Evolutionary conservation across 1,284 basidiomycete species (phyloP).

Genomic region (Microbotryum scabiosae): DNA sequence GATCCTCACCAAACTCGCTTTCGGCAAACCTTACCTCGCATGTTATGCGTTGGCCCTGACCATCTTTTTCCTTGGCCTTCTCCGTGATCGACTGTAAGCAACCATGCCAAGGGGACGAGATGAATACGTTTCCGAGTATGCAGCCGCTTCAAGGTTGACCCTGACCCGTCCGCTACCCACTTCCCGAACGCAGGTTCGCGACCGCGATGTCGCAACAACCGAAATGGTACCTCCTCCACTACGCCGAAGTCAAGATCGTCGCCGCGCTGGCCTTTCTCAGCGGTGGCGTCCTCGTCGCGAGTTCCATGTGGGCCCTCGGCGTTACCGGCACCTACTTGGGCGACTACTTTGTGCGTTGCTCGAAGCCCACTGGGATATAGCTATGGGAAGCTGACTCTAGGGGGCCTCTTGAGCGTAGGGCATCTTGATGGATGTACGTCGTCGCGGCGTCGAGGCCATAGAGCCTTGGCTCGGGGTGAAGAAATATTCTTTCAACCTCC

Average conservation of each 20-base stretch:
- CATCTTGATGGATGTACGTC: conserved; percentile 77
- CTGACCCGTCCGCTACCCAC: too few species aligned
- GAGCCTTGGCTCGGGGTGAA: background rate
- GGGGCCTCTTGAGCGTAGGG: conserved; percentile 43
- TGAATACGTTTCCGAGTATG: too few species aligned
- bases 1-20: conserved; percentile 70
- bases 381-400: background rate
- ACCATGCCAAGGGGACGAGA: too few species aligned
- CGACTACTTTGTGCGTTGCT: conserved; percentile 64
- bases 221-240: conserved; percentile 44
- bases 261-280: conserved; percentile 57
- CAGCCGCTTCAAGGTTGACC: background rate
- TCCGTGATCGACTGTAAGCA: conserved; percentile 69
- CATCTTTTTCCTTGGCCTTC: conserved; percentile 77
- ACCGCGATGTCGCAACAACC: conserved; percentile 67
- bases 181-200: conserved; percentile 53
- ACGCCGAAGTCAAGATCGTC: conserved; percentile 51
- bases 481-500: background rate
- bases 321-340: conserved; percentile 63
- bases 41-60: conserved; percentile 86
- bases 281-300: conserved; percentile 74
- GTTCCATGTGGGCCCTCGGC: conserved; percentile 84
- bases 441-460: background rate
- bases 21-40: conserved; percentile 62
- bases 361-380: too few species aligned